phyloP scores from a whole-genome alignment of 441 rosid species.

The Corymbia citriodora region DNA sequence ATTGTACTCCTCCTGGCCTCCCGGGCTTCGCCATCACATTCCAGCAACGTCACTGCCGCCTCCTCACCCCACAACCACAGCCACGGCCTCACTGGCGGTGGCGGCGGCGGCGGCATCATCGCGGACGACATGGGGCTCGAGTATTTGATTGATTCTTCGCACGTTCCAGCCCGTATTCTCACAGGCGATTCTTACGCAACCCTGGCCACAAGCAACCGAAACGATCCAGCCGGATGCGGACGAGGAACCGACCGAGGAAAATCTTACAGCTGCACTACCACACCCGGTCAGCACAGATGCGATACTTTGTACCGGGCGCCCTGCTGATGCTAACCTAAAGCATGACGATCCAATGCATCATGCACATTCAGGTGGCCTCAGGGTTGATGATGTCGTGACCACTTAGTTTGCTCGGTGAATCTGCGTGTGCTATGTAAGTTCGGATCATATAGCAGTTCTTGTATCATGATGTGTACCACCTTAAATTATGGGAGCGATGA shows the following conservation, averaged over 20 bases:
- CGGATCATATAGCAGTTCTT: neutral
- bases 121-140: fast-evolving
- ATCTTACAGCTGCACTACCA: no score
- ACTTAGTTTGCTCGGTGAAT: neutral
- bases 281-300: no score
- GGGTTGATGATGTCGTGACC: neutral
- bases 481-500: neutral
- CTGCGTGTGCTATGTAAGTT: neutral
- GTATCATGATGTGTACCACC: neutral
- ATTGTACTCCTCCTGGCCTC: neutral
- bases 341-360: neutral
- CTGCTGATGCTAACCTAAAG: no score
- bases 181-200: no score
- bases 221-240: no score
- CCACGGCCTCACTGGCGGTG: fast-evolving
- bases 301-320: no score
- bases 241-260: no score
- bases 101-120: neutral
- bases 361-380: neutral
- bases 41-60: neutral
- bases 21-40: neutral
- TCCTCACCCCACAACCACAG: neutral
- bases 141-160: neutral
- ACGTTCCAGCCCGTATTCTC: neutral
- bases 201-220: neutral